Evolutionary conservation across 768 basidiomycete genomes (phyloP).

Genomic region (Boletus huronensis): DNA sequence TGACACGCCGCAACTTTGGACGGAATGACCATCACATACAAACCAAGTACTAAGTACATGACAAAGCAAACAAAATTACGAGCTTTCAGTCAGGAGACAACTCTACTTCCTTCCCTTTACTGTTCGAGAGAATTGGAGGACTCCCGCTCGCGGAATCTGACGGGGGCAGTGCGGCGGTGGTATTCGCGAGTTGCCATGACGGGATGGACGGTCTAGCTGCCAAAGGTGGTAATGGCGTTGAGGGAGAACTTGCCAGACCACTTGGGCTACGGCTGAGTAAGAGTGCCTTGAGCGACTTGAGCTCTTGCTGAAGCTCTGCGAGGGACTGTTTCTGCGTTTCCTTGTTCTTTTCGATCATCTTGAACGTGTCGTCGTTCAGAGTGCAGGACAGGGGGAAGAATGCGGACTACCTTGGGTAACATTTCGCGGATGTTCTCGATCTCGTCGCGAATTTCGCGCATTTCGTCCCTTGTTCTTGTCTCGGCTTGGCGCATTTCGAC

Average conservation of each 20-base stretch:
- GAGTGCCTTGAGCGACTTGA: slow-evolving; percentile 91
- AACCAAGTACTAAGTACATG: slow-evolving; percentile 5
- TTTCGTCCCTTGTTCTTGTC: slow-evolving; percentile 74
- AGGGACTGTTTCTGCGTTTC: slow-evolving; percentile 80
- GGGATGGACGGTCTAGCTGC: slow-evolving; percentile 75
- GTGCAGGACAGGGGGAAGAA: background rate
- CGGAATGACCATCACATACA: background rate
- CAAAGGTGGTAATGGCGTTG: slow-evolving; percentile 48
- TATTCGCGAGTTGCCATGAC: slow-evolving; percentile 78
- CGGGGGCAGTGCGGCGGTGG: slow-evolving; percentile 22
- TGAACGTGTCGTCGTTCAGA: slow-evolving; percentile 1
- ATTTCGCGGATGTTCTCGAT: slow-evolving; percentile 86
- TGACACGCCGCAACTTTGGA: background rate
- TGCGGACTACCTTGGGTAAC: slow-evolving; percentile 75
- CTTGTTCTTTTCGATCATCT: slow-evolving; percentile 96
- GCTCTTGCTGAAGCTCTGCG: slow-evolving; percentile 85
- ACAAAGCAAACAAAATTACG: slow-evolving; percentile 14
- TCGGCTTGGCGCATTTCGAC: slow-evolving; percentile 77
- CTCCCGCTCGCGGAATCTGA: slow-evolving; percentile 12
- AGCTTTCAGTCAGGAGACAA: slow-evolving; percentile 8
- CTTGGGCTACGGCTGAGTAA: slow-evolving; percentile 67
- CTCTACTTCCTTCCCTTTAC: slow-evolving; percentile 61
- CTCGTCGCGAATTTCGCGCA: slow-evolving; percentile 90
- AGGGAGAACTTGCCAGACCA: slow-evolving; percentile 43
- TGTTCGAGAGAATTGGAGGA: slow-evolving; percentile 30